These are phyloP conservation scores for Astragalus glycyphyllos DNA, from an alignment of 306 rosid species.

Conservation along the genomic window DNA sequence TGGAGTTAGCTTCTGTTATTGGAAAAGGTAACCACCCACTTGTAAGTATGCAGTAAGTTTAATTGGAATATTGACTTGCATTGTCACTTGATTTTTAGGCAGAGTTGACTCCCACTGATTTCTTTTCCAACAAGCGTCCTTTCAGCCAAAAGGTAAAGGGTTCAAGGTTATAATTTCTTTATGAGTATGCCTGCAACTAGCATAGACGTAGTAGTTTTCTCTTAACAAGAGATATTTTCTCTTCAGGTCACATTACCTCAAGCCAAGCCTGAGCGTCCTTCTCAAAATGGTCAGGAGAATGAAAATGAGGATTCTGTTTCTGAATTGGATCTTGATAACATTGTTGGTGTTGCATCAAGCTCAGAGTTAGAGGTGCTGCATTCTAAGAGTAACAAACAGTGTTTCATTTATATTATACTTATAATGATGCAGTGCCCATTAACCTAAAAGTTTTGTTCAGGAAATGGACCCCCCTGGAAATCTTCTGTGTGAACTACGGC, in stretches of 20 bases:
- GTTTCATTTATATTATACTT: constrained; percentile 32
- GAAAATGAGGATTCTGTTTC: constrained; percentile 71
- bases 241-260: constrained; percentile 54
- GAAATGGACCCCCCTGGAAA: constrained; percentile 88
- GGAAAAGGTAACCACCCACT: constrained; percentile 9
- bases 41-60: constrained; percentile 29
- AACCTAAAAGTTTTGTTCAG: constrained; percentile 51
- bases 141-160: constrained; percentile 62
- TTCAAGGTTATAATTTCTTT: not conserved
- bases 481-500: constrained; percentile 82
- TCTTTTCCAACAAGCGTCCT: constrained; percentile 79
- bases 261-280: constrained; percentile 57
- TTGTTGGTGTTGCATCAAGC: constrained; percentile 81
- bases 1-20: constrained; percentile 29
- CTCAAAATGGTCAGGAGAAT: constrained; percentile 59
- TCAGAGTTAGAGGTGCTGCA: constrained; percentile 83
- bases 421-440: constrained; percentile 40
- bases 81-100: constrained; percentile 60
- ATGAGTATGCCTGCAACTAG: constrained; percentile 21
- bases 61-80: constrained; percentile 36
- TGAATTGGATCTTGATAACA: constrained; percentile 76
- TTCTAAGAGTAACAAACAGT: constrained; percentile 36
- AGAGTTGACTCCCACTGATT: constrained; percentile 80
- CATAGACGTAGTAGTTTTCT: constrained; percentile 30
- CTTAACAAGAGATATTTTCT: constrained; percentile 56